Evolutionary conservation across 371 early-diverging fungal genomes (phyloP).

Genomic region (Syncephalastrum contaminatum): DNA sequence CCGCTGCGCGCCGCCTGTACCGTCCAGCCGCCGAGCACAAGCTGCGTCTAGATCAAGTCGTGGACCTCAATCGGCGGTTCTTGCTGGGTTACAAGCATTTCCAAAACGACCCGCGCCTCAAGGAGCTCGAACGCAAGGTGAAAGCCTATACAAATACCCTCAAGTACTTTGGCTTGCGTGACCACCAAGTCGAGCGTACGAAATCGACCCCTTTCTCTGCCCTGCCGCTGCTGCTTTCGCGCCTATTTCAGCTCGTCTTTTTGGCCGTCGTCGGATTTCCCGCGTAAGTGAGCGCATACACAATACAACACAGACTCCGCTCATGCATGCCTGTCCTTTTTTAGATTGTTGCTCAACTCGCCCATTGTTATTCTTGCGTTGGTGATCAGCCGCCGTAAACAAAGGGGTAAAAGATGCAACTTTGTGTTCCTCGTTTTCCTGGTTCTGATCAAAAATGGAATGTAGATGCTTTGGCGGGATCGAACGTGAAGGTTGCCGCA

Average conservation of each 20-base stretch:
- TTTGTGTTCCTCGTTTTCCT: neutral
- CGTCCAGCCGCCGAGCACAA: conserved; percentile 56
- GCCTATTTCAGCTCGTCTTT: conserved; percentile 55
- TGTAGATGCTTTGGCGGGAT: conserved; percentile 71
- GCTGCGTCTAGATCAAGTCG: conserved; percentile 57
- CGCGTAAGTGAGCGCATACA: conserved; percentile 31
- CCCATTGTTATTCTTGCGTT: conserved; percentile 62
- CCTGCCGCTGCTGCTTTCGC: conserved; percentile 49
- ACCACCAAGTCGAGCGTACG: conserved; percentile 82
- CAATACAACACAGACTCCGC: too few species aligned
- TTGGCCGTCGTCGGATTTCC: conserved; percentile 70
- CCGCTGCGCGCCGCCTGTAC: conserved; percentile 77
- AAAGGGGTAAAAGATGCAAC: conserved; percentile 32
- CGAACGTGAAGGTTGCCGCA: conserved; percentile 82
- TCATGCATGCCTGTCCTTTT: conserved; percentile 14
- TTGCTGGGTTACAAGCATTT: conserved; percentile 62
- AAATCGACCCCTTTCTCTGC: conserved; percentile 55
- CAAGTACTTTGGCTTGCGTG: conserved; percentile 77
- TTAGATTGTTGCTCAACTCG: conserved; percentile 57
- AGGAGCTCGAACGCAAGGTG: conserved; percentile 59
- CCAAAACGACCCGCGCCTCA: conserved; percentile 60
- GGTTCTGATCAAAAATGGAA: neutral
- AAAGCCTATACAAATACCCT: conserved; percentile 75
- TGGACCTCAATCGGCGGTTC: conserved; percentile 72
- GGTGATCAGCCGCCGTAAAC: conserved; percentile 60